Conservation (phyloP, 2,329 filamentous ascomycete genomes). For the Cercospora brassicicola region DNA sequence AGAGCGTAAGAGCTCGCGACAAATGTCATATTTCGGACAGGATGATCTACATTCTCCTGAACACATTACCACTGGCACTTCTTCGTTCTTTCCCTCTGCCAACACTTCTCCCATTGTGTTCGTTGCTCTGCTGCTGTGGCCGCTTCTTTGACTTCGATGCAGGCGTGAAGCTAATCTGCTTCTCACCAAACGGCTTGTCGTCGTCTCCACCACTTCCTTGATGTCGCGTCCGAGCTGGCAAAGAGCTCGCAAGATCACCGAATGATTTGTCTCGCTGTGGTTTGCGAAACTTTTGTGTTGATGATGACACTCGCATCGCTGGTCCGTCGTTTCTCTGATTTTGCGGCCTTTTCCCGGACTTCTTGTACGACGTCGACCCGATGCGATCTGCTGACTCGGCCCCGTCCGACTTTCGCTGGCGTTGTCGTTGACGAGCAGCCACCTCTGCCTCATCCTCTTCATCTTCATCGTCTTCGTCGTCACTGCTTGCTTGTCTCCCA, state of each 20-base stretch:
- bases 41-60: slow-evolving; percentile 61
- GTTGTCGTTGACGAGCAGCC: slow-evolving; percentile 41
- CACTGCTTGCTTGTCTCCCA: slow-evolving; percentile 31
- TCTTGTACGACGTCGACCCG: slow-evolving; percentile 66
- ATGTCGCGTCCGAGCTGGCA: slow-evolving; percentile 35
- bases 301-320: slow-evolving; percentile 60
- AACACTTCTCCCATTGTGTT: slow-evolving; percentile 35
- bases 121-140: slow-evolving; percentile 30
- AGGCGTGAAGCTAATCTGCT: slow-evolving; percentile 72
- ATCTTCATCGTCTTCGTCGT: slow-evolving; percentile 41
- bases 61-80: slow-evolving; percentile 75
- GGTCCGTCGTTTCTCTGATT: slow-evolving; percentile 40
- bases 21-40: background rate
- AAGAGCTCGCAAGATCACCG: slow-evolving; percentile 52
- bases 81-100: slow-evolving; percentile 53
- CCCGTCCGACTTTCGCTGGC: slow-evolving; percentile 41
- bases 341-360: slow-evolving; percentile 52
- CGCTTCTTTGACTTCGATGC: slow-evolving; percentile 46
- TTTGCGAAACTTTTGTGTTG: slow-evolving; percentile 38
- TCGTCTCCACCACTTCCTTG: slow-evolving; percentile 33
- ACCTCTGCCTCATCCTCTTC: slow-evolving; percentile 26
- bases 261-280: slow-evolving; percentile 58
- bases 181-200: slow-evolving; percentile 51
- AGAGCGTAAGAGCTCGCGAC: background rate
- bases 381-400: slow-evolving; percentile 53